Base-by-base conservation (phyloP, 768 basidiomycete species). In the Amanita brunnescens region DNA sequence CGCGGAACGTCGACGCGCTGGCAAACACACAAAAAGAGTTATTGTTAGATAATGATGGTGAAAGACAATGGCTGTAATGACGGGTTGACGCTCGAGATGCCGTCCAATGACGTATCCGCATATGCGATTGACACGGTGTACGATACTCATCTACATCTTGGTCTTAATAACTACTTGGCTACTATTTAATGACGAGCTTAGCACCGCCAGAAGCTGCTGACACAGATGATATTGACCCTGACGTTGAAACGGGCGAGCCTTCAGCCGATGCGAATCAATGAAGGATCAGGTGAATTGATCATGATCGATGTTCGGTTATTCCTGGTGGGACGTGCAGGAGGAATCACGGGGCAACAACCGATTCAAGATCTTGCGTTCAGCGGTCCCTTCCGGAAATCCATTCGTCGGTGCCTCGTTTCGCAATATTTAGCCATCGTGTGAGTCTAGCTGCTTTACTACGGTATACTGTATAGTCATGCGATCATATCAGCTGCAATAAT, bases 21-120 rank as follows among this genome's bases (percentile, higher is more conserved):
- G 87, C 45, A 90, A 90, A 63, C 87, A 89, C 62, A 89, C 87
- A 20, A 75, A 73, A 60, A 77, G 87, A 48, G 80, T 88, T 30
- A 79, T 88, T 55, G 79, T 84, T 53, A 68, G 77, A 61, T 68
- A 67, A 59, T 76, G 58, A 64, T 55, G 57, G 51, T 47, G 50
- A 44, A 49, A 44, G 44, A 52, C 20, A 41, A 55, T 43, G 24
- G 20, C 24, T 34, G 32, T 21, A 47, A 38, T 38, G 49, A 44
- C 2, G n/a, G 14, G 23, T 42, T 42, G 41, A 42, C 23, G 14
- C 14, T 2, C 10, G 26, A 40, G 54, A 53, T 41, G 39, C 51
- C 46, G 16, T 30, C 29, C 21, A 41, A 23, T 41, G 9, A 40
- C 7, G 21, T 13, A 44, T n/a, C 26, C n/a, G 26, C 42, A 30